Percentiles rank a stretch among this genome's conserved stretches.
These are phyloP conservation scores for Rehmannia glutinosa DNA, from an alignment of 257 asterid species.

Conservation along the genomic window DNA sequence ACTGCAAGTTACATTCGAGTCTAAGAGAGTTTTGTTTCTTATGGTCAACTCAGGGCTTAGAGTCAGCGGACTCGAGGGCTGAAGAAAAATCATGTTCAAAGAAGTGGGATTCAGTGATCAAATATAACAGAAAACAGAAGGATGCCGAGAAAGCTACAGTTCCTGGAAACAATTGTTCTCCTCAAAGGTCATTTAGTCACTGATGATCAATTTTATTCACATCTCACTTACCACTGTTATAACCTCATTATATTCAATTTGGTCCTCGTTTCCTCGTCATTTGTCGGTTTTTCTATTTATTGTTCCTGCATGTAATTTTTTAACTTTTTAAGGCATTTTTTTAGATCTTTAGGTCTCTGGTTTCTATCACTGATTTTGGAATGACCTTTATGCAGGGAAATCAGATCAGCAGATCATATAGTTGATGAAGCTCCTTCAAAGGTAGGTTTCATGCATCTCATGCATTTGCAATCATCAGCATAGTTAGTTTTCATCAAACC, in stretches of 20 bases:
- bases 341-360: not conserved
- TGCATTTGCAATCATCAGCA: not conserved
- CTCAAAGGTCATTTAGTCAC: constrained; percentile 3
- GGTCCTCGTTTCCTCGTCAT: not conserved
- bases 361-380: not conserved
- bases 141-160: constrained; percentile 8
- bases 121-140: not conserved
- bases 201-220: not conserved
- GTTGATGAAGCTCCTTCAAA: not conserved
- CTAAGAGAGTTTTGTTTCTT: not conserved
- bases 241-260: not conserved
- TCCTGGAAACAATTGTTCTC: not conserved
- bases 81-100: not conserved
- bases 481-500: not conserved
- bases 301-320: too few species aligned
- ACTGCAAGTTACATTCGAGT: too few species aligned
- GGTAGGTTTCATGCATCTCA: not conserved
- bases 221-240: not conserved
- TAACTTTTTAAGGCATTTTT: too few species aligned
- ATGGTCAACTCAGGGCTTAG: constrained; percentile 6
- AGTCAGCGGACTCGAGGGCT: not conserved
- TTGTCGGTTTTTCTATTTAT: not conserved
- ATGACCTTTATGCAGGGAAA: constrained; percentile 8
- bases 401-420: not conserved
- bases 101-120: not conserved